Percentiles rank a stretch among this genome's conserved stretches.
These are phyloP conservation scores for Cladosporium sp. DNA, from an alignment of 2,329 filamentous ascomycete species.

Conservation along the genomic window DNA sequence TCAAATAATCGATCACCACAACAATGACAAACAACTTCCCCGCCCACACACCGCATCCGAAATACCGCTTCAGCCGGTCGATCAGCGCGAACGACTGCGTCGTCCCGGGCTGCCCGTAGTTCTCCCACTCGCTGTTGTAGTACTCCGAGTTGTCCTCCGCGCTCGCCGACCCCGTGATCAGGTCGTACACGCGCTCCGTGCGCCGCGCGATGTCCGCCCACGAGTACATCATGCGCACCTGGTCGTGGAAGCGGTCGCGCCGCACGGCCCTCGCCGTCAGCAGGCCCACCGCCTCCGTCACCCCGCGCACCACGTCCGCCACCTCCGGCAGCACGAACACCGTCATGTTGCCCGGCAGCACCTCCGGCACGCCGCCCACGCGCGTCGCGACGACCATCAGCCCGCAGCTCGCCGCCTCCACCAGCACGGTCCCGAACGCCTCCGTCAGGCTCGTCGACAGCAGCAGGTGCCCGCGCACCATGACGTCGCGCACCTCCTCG, in stretches of 20 bases:
- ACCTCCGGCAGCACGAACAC: constrained; percentile 96
- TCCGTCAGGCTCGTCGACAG: constrained; percentile 92
- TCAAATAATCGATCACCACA: constrained; percentile 85
- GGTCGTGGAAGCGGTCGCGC: constrained; percentile 90
- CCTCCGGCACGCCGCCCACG: constrained; percentile 94
- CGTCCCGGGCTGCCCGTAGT: constrained; percentile 48
- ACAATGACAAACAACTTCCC: constrained; percentile 96
- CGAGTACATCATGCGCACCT: constrained; percentile 97
- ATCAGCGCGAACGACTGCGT: constrained; percentile 82
- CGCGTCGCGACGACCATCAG: constrained; percentile 95
- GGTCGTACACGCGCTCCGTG: constrained; percentile 91
- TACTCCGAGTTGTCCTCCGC: constrained; percentile 64
- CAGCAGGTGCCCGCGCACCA: constrained; percentile 95
- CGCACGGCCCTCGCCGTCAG: constrained; percentile 74
- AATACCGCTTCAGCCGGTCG: constrained; percentile 90
- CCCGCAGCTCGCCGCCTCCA: constrained; percentile 92
- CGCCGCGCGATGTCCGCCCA: constrained; percentile 94
- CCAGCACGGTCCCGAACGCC: constrained; percentile 95
- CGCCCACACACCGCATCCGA: constrained; percentile 96
- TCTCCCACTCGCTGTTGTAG: constrained; percentile 64
- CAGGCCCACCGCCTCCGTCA: constrained; percentile 79
- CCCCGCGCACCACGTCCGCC: constrained; percentile 85
- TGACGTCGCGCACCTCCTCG: constrained; percentile 94
- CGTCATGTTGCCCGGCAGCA: constrained; percentile 93
- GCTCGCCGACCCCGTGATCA: constrained; percentile 78